Base-by-base conservation (phyloP, 202 grass and related monocot species). In the Setaria viridis region DNA sequence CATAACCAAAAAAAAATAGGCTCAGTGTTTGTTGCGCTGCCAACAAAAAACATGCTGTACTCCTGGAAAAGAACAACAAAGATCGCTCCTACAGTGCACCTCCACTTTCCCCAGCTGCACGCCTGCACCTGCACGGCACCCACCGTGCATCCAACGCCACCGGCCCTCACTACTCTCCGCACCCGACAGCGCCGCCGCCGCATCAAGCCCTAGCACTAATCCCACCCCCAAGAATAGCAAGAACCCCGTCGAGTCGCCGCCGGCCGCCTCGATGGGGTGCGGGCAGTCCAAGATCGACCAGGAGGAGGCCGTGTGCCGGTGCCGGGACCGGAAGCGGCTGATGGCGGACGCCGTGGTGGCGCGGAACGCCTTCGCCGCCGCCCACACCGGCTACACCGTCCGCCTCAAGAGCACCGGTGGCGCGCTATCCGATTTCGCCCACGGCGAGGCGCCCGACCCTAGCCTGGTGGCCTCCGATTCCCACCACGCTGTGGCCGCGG, bases 281-380 rank as follows among this genome's bases (percentile, higher is more conserved):
- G 82, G 65, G 3, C 93, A 94, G 63, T 99, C 96, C 21, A 95
- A 92, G 93, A 92, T 99, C 93, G 93, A 94, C 63, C 88, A 92
- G 59, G 96, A 98, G 51, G 95, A 95, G 86, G 84, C 93, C 29
- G 93, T 99, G 74, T 37, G 85, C 56, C 88, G 93, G 34, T 99
- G 93, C 82, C 91, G 91, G 82, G 91, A 91, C 9, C 93, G 93
- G 70, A 95, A 92, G 59, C 81, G 77, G 55, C 82, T 78, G 21
- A 88, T 99, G 77, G 45, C 83, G 9, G 66, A 70, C 0, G 96
- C 93, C 32, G 91, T 95, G 49, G 77, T 81, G 64, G 62, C 84
- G 21, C 90, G 91, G 20, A 95, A 99, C 86, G 93, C 88, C 68
- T 95, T 95, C 84, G 96, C 96, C 30, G 91, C 96, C 0, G 93